A percentile compares a stretch with the other conserved stretches of the same genome.
phyloP scores from a whole-genome alignment of 106 monocot species.

The Dactylorhiza incarnata region DNA sequence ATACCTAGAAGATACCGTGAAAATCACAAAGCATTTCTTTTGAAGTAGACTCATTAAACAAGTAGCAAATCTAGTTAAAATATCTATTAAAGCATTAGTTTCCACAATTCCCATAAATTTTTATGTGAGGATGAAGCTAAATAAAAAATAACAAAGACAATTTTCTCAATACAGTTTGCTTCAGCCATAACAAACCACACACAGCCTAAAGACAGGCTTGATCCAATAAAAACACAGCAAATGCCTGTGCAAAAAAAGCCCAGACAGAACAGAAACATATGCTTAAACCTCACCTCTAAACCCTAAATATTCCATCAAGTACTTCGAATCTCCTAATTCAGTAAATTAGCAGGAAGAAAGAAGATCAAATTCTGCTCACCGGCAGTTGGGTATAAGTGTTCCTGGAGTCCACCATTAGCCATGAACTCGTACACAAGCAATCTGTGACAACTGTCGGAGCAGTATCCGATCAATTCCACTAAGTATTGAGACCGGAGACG shows the following conservation, averaged over 20 bases:
- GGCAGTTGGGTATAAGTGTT: conserved; percentile 56
- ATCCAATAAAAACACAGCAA: background rate
- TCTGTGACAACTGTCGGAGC: conserved; percentile 55
- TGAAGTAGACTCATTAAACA: no score
- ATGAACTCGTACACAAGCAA: conserved; percentile 78
- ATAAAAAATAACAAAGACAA: background rate
- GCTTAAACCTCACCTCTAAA: background rate
- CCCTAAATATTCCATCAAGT: background rate
- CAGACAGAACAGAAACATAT: background rate
- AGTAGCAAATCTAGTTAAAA: no score
- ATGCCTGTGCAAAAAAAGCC: background rate
- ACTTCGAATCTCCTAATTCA: background rate
- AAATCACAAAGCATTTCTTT: no score
- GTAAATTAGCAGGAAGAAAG: background rate
- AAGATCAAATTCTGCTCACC: conserved; percentile 21
- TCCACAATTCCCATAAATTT: background rate
- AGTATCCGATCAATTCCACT: conserved; percentile 60
- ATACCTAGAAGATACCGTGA: no score
- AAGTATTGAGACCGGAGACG: conserved; percentile 47
- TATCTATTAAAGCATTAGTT: no score
- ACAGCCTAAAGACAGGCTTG: no score
- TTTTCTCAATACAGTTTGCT: background rate
- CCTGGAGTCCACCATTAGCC: conserved; percentile 77
- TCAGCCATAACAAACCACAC: no score
- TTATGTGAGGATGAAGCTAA: background rate